These are phyloP conservation scores for Cruciata laevipes DNA, from an alignment of 257 asterid species.

Conservation along the genomic window DNA sequence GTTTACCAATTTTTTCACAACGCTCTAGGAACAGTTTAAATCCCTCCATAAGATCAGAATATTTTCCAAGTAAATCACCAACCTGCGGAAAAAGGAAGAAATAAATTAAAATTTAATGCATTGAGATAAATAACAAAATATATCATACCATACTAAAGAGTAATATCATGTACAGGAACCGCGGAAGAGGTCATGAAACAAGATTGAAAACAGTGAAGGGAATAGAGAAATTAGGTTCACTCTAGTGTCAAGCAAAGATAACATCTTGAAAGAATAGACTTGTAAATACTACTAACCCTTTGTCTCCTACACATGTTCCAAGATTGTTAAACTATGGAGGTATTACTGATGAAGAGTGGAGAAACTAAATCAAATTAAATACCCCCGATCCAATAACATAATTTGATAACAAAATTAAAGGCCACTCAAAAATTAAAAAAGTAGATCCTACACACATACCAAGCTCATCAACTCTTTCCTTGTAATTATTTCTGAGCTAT, in stretches of 20 bases:
- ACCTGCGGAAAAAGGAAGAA: slow-evolving; percentile 40
- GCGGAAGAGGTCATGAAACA: background rate
- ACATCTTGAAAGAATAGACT: background rate
- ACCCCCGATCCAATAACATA: too few species aligned
- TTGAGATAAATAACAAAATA: background rate
- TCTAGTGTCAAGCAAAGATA: background rate
- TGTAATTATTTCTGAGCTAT: slow-evolving; percentile 87
- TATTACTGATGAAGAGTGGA: background rate
- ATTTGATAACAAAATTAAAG: background rate
- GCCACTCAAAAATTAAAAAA: background rate
- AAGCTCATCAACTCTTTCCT: slow-evolving; percentile 74
- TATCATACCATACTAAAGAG: background rate
- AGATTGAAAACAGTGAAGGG: background rate
- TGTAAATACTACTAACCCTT: background rate
- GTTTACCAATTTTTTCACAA: slow-evolving; percentile 76
- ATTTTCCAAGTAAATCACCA: slow-evolving; percentile 73
- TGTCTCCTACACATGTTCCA: background rate
- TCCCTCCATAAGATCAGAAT: slow-evolving; percentile 93
- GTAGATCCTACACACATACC: slow-evolving; percentile 37
- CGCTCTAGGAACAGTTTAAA: slow-evolving; percentile 80
- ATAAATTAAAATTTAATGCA: background rate
- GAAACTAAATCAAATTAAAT: background rate
- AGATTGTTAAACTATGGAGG: background rate
- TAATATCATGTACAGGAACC: background rate
- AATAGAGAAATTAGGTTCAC: background rate